These are phyloP conservation scores for Dryas integrifolia DNA, from an alignment of 331 rosid genomes.

Conservation along the genomic window DNA sequence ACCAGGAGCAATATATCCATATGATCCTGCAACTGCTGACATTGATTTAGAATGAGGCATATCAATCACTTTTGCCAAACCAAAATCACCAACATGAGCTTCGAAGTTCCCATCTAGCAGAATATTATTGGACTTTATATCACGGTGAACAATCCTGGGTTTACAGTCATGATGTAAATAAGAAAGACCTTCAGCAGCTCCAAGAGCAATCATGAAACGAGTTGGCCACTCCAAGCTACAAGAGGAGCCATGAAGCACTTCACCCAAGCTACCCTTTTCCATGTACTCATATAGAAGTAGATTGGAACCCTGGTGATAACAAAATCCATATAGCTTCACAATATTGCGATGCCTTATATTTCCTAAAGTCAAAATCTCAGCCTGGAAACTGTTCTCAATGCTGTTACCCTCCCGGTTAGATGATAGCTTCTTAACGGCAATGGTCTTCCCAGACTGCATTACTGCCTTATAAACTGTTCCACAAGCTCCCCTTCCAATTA, in stretches of 20 bases:
- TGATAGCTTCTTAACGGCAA: slow-evolving; percentile 88
- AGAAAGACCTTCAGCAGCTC: slow-evolving; percentile 98
- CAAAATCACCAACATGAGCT: slow-evolving; percentile 99
- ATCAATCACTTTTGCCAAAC: slow-evolving; percentile 94
- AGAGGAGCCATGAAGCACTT: slow-evolving; percentile 66
- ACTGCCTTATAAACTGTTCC: slow-evolving; percentile 89
- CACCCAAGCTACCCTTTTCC: slow-evolving; percentile 96
- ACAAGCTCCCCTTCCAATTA: slow-evolving; percentile 86
- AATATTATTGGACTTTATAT: slow-evolving; percentile 90
- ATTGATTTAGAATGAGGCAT: slow-evolving; percentile 96
- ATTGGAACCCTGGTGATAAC: slow-evolving; percentile 84
- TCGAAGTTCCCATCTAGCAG: slow-evolving; percentile 78
- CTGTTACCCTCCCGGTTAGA: slow-evolving; percentile 83
- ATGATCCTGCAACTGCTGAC: slow-evolving; percentile 98
- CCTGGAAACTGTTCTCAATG: slow-evolving; percentile 78
- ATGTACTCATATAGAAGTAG: slow-evolving; percentile 88
- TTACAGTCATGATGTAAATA: slow-evolving; percentile 98
- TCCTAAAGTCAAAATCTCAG: slow-evolving; percentile 89
- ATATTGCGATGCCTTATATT: slow-evolving; percentile 89
- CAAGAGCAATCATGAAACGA: slow-evolving; percentile 82
- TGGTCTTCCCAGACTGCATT: slow-evolving; percentile 61
- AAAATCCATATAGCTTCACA: slow-evolving; percentile 81
- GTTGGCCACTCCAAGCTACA: slow-evolving; percentile 74
- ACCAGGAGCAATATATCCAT: slow-evolving; percentile 99
- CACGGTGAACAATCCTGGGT: slow-evolving; percentile 93